These are phyloP conservation scores for Salix exigua DNA, from an alignment of 345 rosid species.

Conservation along the genomic window DNA sequence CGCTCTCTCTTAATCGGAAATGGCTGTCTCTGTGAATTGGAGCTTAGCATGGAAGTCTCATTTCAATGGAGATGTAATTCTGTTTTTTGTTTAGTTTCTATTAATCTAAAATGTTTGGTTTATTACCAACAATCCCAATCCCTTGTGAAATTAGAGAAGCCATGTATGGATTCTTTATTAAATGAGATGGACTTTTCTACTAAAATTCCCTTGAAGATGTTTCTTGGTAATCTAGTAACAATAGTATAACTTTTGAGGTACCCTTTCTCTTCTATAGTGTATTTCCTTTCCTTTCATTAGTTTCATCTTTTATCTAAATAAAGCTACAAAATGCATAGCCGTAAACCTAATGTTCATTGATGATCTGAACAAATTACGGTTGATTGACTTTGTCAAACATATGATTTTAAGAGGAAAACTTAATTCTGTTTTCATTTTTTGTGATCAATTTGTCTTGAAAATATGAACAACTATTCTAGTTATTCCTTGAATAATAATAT, in stretches of 20 bases:
- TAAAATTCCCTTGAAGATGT: background rate
- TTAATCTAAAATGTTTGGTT: background rate
- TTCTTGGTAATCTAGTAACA: background rate
- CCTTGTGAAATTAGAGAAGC: background rate
- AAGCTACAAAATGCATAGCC: background rate
- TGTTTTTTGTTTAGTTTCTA: background rate
- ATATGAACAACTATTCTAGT: background rate
- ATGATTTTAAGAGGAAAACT: background rate
- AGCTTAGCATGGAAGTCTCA: background rate
- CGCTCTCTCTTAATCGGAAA: background rate
- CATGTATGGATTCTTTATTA: background rate
- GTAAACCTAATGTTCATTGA: background rate
- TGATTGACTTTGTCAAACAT: background rate
- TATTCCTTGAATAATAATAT: background rate
- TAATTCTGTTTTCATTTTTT: background rate
- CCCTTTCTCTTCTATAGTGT: background rate
- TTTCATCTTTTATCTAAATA: background rate
- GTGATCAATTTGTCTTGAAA: background rate
- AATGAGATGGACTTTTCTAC: background rate
- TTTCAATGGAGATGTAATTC: background rate
- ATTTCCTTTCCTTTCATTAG: background rate
- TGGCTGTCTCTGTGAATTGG: background rate
- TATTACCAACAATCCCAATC: too few relatives aligned
- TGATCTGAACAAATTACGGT: background rate
- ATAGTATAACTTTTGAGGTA: background rate